phyloP scores from a whole-genome alignment of 768 basidiomycete species.

The Lentinula detonsa region DNA sequence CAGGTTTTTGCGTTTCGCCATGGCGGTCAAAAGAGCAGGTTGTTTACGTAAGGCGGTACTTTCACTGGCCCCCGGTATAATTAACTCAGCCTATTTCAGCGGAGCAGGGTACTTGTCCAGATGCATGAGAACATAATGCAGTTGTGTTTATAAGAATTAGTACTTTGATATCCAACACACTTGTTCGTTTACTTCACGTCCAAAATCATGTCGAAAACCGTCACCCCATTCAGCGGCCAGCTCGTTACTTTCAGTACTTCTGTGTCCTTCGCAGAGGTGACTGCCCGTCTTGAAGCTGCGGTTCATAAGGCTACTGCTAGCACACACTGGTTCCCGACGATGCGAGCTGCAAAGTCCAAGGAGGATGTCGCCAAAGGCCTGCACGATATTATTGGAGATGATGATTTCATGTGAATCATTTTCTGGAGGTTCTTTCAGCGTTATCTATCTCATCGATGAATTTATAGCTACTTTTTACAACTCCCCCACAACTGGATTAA shows the following conservation, averaged over 20 bases:
- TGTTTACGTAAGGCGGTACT: too few relatives aligned
- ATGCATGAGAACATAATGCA: too few relatives aligned
- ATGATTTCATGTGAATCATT: slow-evolving; percentile 39
- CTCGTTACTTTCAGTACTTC: slow-evolving; percentile 37
- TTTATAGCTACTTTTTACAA: slow-evolving; percentile 35
- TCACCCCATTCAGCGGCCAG: slow-evolving; percentile 30
- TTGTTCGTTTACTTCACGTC: neutral
- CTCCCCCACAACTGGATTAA: slow-evolving; percentile 31
- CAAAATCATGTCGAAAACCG: slow-evolving; percentile 19
- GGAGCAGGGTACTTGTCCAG: neutral
- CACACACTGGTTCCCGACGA: slow-evolving; percentile 17
- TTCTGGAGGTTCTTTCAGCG: too few relatives aligned
- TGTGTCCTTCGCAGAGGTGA: slow-evolving; percentile 33
- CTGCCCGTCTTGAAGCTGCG: slow-evolving; percentile 35
- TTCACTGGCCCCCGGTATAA: neutral
- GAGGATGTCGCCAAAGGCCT: slow-evolving; percentile 31
- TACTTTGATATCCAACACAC: too few relatives aligned
- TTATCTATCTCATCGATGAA: neutral
- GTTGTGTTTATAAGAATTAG: too few relatives aligned
- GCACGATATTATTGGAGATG: slow-evolving; percentile 20
- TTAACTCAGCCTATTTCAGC: neutral
- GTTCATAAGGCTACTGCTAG: slow-evolving; percentile 32
- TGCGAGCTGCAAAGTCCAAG: slow-evolving; percentile 20
- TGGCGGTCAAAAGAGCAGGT: neutral
- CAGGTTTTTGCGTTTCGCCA: slow-evolving; percentile 21